Evolutionary conservation across 345 rosid genomes (phyloP), one percentile per base, ranked within the genome.

Genomic region (Anacardium occidentale): DNA sequence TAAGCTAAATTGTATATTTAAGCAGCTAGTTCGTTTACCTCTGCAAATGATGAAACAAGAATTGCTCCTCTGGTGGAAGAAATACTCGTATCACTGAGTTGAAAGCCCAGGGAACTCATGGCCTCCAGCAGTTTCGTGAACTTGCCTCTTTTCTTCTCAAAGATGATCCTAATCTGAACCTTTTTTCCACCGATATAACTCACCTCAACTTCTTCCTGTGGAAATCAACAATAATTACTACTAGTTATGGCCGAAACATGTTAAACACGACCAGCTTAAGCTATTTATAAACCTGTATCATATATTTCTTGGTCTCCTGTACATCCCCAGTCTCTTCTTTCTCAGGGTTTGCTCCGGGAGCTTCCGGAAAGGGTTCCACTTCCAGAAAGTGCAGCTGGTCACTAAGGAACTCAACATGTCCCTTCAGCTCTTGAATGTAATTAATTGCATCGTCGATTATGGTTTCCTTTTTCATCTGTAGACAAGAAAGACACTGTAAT

Each of bases 401-500:
- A 17, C 72, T 66, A 10, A 90, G 90, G 77, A 26, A 66, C 64
- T 78, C 11, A 55, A 82, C 88, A 18, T 77, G 69, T 45, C 62
- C 77, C 74, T 85, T 76, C 73, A 91, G 87, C 76, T 84, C 80
- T 54, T 71, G 78, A 47, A 90, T 88, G 86, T 90, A 94, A 70
- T 83, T 83, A 15, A 89, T 84, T 1, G 97, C 90, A 74, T 94
- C 96, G 62, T 86, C 90, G 34, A 94, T 83, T 64, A 91, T 90
- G 15, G 88, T 85, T 2, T 83, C 97, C 81, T 84, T 88, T 67
- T 84, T 91, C 94, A 94, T 87, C 97, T 94, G 25, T 1, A 48
- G 57, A 25, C 50, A 32, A 12, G 34, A 45, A 34, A 29, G 12
- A 21, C 11, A 51, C 10, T 62, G n/a, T n/a, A 52, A 29, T 29